Evolutionary conservation across 2,329 filamentous ascomycete species (phyloP).

Genomic region (Nannizziopsis arthrosporioides): DNA sequence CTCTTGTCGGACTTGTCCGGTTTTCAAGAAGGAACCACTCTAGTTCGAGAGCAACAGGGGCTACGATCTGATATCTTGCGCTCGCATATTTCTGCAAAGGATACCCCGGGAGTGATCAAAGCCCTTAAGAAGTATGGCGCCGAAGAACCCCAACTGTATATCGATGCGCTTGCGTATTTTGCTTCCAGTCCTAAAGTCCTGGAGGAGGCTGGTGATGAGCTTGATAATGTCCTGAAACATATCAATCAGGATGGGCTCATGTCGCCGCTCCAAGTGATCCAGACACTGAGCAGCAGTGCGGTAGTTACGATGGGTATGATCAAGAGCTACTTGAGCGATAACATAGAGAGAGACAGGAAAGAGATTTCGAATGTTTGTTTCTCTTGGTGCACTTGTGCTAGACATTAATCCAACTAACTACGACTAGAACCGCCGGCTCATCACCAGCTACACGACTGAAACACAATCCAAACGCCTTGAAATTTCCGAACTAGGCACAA

Average conservation of each 20-base stretch:
- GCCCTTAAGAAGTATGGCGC: constrained; percentile 85
- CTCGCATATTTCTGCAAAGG: constrained; percentile 83
- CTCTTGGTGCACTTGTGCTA: not conserved
- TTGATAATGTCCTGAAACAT: constrained; percentile 65
- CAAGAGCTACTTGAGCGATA: constrained; percentile 79
- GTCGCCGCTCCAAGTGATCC: constrained; percentile 92
- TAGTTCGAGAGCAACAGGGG: constrained; percentile 88
- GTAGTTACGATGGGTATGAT: constrained; percentile 97
- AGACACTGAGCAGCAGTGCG: constrained; percentile 65
- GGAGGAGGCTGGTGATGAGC: constrained; percentile 75
- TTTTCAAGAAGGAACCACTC: constrained; percentile 78
- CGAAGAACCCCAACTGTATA: constrained; percentile 81
- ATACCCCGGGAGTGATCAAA: constrained; percentile 80
- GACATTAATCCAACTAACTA: constrained; percentile 1
- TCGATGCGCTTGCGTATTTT: constrained; percentile 85
- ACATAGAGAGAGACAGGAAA: constrained; percentile 74
- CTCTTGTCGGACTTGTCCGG: constrained; percentile 83
- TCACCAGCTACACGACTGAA: constrained; percentile 70
- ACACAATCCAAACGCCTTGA: constrained; percentile 70
- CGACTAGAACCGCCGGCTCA: constrained; percentile 59
- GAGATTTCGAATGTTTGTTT: constrained; percentile 56
- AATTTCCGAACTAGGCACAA: constrained; percentile 61
- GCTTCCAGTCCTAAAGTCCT: constrained; percentile 72
- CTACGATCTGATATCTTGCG: constrained; percentile 92
- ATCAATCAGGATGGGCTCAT: constrained; percentile 87